Evolutionary conservation across 169 alveolate genomes (phyloP), one percentile per base, ranked within the genome.

Genomic region (Plasmodium gonderi): DNA sequence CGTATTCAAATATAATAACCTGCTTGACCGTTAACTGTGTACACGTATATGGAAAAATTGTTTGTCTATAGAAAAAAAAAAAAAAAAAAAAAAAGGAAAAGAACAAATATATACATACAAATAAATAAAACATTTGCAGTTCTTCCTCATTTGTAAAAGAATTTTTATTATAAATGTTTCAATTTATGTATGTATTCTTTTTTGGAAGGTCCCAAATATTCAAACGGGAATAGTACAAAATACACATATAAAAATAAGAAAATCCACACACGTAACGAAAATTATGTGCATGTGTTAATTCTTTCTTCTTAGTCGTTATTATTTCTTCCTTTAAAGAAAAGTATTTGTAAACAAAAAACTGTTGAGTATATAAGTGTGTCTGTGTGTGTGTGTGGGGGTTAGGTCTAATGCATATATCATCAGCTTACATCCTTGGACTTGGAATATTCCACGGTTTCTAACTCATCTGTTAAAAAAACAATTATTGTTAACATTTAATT

Each of bases 41-140:
- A 85, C 33, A 85, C 92, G 72, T 65, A 85, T 33, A 85, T 85
- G 49, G 92, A 74, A 85, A 85, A 85, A 31, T 45, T 74, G 60
- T 31, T 72, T 29, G 38, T 38, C 92, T 85, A 40, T 31, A 85
- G 78, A 76, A 17, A 38, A 64, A 77, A 65, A 74, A 9, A 38
- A 49, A 68, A 31, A n/a, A 68, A 68, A 68, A 6, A 68, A 54
- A 54, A 44, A 6, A 9, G 54, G 20, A 69, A 69, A 69, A n/a
- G 23, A 42, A 42, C 26, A 7, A 26, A 9, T 20, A 75, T 23
- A 40, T 75, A 40, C 33, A 49, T 31, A 38, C n/a, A 75, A 36
- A 75, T 75, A 26, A 40, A 33, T 60, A 36, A 36, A 60, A 29
- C 8, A 60, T 20, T 20, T 36, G 36, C 40, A 60, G 26, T 20